These are phyloP conservation scores for Thinopyrum obtusiflorum DNA, from an alignment of 202 grass and related monocot genomes.

Conservation along the genomic window DNA sequence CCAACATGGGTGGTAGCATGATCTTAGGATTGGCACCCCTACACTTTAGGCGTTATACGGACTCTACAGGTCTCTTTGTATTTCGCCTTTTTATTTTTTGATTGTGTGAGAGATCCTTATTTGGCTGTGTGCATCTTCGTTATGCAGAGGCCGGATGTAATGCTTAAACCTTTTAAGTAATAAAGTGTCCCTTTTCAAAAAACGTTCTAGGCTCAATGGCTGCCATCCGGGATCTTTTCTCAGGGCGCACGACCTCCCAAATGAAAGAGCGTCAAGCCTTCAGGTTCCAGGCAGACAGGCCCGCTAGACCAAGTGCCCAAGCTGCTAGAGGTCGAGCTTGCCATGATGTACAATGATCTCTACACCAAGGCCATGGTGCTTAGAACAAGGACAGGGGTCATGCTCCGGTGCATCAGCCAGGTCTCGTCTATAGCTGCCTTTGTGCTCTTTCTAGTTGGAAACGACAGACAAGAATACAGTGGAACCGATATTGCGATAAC, in stretches of 20 bases:
- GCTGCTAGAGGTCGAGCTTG: constrained; percentile 28
- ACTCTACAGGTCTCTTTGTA: no score
- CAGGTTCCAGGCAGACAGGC: constrained; percentile 11
- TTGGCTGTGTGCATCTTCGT: no score
- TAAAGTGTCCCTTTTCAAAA: no score
- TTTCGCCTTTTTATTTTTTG: no score
- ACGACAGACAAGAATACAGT: not conserved
- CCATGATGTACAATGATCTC: constrained; percentile 19
- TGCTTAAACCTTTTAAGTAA: no score
- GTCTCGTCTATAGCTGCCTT: constrained; percentile 5
- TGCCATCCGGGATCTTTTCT: constrained; percentile 16
- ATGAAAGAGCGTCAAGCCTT: constrained; percentile 7
- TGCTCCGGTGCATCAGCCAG: constrained; percentile 29
- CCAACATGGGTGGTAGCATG: no score
- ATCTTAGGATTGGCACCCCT: no score
- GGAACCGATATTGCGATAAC: constrained; percentile 11
- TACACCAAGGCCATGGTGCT: constrained; percentile 38
- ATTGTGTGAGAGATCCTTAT: no score
- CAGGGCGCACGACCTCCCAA: constrained; percentile 2
- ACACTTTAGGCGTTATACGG: no score
- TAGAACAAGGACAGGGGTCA: not conserved
- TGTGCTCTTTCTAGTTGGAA: constrained; percentile 10
- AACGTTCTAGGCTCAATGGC: not conserved
- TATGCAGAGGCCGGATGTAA: no score
- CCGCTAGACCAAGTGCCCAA: not conserved